A percentile compares a stretch with the other conserved stretches of the same genome.
Conservation (phyloP, 2,329 filamentous ascomycete genomes). For the Pyrenophora tritici-repentis region DNA sequence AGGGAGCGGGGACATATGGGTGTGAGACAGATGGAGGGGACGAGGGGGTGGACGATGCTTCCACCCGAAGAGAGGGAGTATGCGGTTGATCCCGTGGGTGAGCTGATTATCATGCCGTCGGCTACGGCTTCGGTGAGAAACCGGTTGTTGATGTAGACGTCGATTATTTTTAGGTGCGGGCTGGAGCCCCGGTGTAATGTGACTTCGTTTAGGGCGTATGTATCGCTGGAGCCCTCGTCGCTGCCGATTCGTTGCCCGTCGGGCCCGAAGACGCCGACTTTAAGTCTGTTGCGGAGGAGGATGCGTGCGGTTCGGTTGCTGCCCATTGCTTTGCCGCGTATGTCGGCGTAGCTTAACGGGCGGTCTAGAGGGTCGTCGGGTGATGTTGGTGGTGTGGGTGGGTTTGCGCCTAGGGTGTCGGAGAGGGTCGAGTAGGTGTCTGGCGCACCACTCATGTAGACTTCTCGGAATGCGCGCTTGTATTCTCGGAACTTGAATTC, state of each 20-base stretch:
- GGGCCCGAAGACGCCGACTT: constrained; percentile 80
- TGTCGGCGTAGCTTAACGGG: constrained; percentile 65
- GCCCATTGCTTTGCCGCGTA: constrained; percentile 82
- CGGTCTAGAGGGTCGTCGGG: constrained; percentile 52
- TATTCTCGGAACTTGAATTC: constrained; percentile 96
- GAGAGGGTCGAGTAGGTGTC: constrained; percentile 62
- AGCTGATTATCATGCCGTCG: constrained; percentile 92
- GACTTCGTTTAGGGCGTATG: constrained; percentile 89
- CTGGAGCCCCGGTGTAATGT: constrained; percentile 89
- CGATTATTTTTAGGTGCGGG: constrained; percentile 88
- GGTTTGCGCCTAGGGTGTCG: constrained; percentile 71
- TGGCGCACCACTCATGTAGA: constrained; percentile 78
- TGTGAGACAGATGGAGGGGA: constrained; percentile 85
- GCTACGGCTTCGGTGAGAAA: constrained; percentile 93
- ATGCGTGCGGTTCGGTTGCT: constrained; percentile 75
- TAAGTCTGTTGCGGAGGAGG: constrained; percentile 82
- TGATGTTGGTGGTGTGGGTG: constrained; percentile 69
- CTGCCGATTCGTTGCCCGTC: constrained; percentile 59
- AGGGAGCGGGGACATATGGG: constrained; percentile 92
- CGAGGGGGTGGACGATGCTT: constrained; percentile 90
- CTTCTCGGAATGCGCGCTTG: constrained; percentile 88
- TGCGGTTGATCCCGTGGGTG: constrained; percentile 91
- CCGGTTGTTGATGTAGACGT: constrained; percentile 85
- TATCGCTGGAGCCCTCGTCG: constrained; percentile 44
- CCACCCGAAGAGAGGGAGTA: constrained; percentile 94